A percentile compares a stretch with the other conserved stretches of the same genome.
phyloP scores from a whole-genome alignment of 192 early-diverging fungal species.

The Podila verticillata region DNA sequence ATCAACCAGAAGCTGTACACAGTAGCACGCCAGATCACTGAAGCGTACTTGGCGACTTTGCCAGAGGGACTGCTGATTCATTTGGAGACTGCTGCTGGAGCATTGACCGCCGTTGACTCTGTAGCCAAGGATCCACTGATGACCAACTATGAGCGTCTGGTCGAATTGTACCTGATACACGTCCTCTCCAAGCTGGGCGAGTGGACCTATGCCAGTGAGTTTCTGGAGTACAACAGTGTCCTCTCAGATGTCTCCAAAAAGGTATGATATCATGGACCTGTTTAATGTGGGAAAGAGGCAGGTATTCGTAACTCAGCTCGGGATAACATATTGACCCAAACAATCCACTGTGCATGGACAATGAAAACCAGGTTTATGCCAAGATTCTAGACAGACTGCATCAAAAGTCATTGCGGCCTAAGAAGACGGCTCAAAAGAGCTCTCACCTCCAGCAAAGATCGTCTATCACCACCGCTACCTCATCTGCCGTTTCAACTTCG shows the following conservation, averaged over 20 bases:
- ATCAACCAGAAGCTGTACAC: slow-evolving; percentile 34
- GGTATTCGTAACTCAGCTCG: too few species aligned
- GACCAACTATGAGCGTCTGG: slow-evolving; percentile 53
- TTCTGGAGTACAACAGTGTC: slow-evolving; percentile 46
- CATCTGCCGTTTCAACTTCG: slow-evolving; percentile 21
- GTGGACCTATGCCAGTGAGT: slow-evolving; percentile 47
- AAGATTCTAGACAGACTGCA: slow-evolving; percentile 41
- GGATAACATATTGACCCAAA: too few species aligned
- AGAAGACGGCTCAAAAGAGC: slow-evolving; percentile 8
- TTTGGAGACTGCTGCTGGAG: slow-evolving; percentile 37
- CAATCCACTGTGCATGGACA: background rate
- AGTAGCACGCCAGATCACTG: slow-evolving; percentile 29
- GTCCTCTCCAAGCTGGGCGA: slow-evolving; percentile 52
- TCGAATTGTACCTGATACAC: slow-evolving; percentile 54
- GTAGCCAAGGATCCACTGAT: slow-evolving; percentile 45
- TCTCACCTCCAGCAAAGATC: background rate
- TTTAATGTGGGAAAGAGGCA: background rate
- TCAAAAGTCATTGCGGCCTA: slow-evolving; percentile 40
- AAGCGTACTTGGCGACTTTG: slow-evolving; percentile 30
- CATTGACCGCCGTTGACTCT: background rate
- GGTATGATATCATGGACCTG: slow-evolving; percentile 13
- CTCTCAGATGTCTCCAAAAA: slow-evolving; percentile 46
- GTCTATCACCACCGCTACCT: slow-evolving; percentile 2
- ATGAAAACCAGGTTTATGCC: slow-evolving; percentile 19
- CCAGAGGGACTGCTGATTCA: slow-evolving; percentile 40